These are phyloP conservation scores for Linnemannia elongata DNA, from an alignment of 192 early-diverging fungal genomes.

Conservation along the genomic window DNA sequence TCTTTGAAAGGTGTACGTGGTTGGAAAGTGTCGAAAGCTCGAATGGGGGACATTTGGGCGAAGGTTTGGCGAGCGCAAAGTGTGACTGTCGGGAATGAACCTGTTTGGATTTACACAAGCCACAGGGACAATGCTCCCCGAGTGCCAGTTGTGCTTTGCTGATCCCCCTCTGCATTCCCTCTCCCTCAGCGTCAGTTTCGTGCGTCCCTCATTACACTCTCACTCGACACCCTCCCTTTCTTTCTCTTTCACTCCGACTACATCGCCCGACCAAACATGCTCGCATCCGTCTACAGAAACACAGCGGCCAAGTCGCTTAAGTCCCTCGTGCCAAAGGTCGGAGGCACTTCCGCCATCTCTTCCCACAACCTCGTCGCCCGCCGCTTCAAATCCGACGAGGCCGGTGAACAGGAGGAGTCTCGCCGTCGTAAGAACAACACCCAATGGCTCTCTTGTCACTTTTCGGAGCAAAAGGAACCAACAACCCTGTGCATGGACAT, in stretches of 20 bases:
- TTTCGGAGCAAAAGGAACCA: neutral
- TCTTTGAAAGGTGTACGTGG: no score
- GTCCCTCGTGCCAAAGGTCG: constrained; percentile 16
- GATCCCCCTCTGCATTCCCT: constrained; percentile 4
- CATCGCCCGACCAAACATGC: constrained; percentile 24
- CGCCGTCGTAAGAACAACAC: constrained; percentile 29
- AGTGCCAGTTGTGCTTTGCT: neutral
- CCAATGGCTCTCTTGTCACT: neutral
- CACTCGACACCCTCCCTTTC: neutral
- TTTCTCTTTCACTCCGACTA: neutral
- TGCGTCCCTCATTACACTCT: neutral
- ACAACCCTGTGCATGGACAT: neutral
- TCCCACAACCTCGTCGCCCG: constrained; percentile 42
- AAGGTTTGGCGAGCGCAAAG: neutral
- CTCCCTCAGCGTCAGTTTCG: neutral
- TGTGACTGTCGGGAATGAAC: constrained; percentile 11
- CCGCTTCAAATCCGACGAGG: constrained; percentile 34
- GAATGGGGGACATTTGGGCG: no score
- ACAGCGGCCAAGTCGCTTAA: constrained; percentile 33
- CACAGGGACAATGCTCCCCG: constrained; percentile 4
- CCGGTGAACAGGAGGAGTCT: constrained; percentile 22
- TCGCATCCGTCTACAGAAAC: constrained; percentile 41
- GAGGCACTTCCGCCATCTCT: constrained; percentile 9
- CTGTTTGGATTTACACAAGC: constrained; percentile 18
- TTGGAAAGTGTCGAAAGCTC: no score